phyloP scores from a whole-genome alignment of 345 rosid genomes.

The Cardamine occulta region DNA sequence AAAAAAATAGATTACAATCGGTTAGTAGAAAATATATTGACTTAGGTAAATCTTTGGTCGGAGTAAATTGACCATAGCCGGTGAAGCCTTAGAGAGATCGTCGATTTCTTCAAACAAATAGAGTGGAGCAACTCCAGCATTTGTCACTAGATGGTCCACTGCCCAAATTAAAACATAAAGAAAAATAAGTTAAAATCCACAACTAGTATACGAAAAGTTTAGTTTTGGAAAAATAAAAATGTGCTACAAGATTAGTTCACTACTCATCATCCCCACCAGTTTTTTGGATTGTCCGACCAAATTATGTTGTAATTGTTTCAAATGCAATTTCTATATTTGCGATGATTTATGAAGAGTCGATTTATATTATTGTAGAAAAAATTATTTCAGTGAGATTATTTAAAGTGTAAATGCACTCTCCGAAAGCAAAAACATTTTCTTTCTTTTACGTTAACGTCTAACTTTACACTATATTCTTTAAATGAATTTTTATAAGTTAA shows the following conservation, averaged over 20 bases:
- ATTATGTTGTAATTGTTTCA: not conserved
- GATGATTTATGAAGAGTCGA: no score
- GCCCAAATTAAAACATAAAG: constrained; percentile 14
- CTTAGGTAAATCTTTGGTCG: not conserved
- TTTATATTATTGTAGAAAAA: no score
- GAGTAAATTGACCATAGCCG: constrained; percentile 52
- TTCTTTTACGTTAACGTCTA: not conserved
- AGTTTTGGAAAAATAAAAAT: not conserved
- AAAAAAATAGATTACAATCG: not conserved
- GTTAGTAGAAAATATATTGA: constrained; percentile 1
- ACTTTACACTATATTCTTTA: not conserved
- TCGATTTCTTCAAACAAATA: constrained; percentile 56
- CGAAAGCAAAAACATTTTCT: not conserved
- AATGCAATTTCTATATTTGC: not conserved
- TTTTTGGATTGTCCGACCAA: not conserved
- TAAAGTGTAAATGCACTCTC: not conserved
- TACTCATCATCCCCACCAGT: not conserved
- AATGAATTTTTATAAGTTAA: not conserved
- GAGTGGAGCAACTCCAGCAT: constrained; percentile 59
- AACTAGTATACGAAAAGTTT: not conserved
- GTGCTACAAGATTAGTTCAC: not conserved
- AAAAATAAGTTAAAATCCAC: not conserved
- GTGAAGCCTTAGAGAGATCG: constrained; percentile 48
- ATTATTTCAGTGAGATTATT: no score
- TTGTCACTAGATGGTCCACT: constrained; percentile 76